Evolutionary conservation across 2,329 filamentous ascomycete genomes (phyloP).

Genomic region (Chrysoporthe puriensis): DNA sequence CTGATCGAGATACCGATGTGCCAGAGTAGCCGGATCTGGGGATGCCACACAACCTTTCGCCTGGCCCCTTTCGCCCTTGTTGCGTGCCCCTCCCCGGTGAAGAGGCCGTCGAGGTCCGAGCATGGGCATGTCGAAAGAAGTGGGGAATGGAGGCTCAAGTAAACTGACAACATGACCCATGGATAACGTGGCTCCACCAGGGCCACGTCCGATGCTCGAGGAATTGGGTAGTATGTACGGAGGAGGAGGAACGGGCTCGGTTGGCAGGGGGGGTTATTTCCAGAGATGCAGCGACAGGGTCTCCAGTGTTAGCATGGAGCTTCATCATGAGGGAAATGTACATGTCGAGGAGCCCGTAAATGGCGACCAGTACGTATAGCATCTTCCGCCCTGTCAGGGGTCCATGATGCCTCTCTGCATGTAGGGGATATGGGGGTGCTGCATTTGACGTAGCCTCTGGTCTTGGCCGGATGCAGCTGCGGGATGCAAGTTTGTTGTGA

Average conservation of each 20-base stretch:
- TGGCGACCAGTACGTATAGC: not conserved
- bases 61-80: not conserved
- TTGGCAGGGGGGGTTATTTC: not conserved
- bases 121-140: slow-evolving; percentile 1
- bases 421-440: slow-evolving; percentile 1
- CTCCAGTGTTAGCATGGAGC: not conserved
- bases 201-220: slow-evolving; percentile 24
- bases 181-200: slow-evolving; percentile 43
- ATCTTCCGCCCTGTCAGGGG: not conserved
- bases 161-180: slow-evolving; percentile 36
- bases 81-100: not conserved
- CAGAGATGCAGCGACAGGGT: slow-evolving; percentile 9
- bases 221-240: slow-evolving; percentile 30
- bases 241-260: slow-evolving; percentile 7
- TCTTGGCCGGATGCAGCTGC: slow-evolving; percentile 26
- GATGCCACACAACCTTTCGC: not conserved
- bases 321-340: not conserved
- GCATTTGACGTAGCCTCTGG: slow-evolving; percentile 7
- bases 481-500: slow-evolving; percentile 26
- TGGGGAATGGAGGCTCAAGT: slow-evolving; percentile 26
- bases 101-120: not conserved
- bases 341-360: not conserved
- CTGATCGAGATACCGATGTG: not conserved
- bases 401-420: slow-evolving; percentile 6
- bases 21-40: not conserved